These are phyloP conservation scores for Globisporangium yorkense DNA, from an alignment of 352 stramenopile genomes.

Conservation along the genomic window DNA sequence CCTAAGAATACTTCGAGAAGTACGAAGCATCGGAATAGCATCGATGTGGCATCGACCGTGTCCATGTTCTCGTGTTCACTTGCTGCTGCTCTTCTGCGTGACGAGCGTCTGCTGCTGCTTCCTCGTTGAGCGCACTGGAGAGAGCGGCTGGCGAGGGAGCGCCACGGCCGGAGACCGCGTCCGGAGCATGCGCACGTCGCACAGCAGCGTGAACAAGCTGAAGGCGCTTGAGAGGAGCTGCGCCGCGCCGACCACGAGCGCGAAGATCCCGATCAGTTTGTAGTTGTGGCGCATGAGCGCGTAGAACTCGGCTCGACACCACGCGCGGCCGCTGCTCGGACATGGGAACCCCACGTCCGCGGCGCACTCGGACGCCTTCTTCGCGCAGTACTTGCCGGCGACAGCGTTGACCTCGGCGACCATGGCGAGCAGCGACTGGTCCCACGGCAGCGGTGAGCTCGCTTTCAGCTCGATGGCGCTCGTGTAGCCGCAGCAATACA, in stretches of 20 bases:
- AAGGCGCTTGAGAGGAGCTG: conserved; percentile 45
- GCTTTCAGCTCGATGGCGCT: conserved; percentile 18
- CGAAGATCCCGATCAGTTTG: conserved; percentile 34
- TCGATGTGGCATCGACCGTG: no score
- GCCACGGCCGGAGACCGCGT: conserved; percentile 29
- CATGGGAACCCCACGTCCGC: conserved; percentile 18
- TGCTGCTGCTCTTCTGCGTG: not conserved
- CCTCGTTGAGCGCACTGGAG: conserved; percentile 10
- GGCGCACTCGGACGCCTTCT: conserved; percentile 17
- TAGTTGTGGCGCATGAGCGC: conserved; percentile 39
- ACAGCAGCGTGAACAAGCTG: conserved; percentile 52
- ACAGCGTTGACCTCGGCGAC: conserved; percentile 33
- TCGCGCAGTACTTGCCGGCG: conserved; percentile 33
- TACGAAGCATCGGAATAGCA: no score
- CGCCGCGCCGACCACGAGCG: conserved; percentile 30
- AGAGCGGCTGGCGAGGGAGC: conserved; percentile 23
- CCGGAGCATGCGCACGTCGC: conserved; percentile 41
- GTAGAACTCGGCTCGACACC: conserved; percentile 49
- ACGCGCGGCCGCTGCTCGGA: conserved; percentile 26
- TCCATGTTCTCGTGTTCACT: not conserved
- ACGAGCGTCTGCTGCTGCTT: not conserved
- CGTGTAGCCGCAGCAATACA: conserved; percentile 55
- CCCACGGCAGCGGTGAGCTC: conserved; percentile 21
- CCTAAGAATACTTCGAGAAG: no score
- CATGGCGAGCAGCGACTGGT: conserved; percentile 22